phyloP scores from a whole-genome alignment of 805 yeast genomes.

The Scheffersomyces coipomensis region DNA sequence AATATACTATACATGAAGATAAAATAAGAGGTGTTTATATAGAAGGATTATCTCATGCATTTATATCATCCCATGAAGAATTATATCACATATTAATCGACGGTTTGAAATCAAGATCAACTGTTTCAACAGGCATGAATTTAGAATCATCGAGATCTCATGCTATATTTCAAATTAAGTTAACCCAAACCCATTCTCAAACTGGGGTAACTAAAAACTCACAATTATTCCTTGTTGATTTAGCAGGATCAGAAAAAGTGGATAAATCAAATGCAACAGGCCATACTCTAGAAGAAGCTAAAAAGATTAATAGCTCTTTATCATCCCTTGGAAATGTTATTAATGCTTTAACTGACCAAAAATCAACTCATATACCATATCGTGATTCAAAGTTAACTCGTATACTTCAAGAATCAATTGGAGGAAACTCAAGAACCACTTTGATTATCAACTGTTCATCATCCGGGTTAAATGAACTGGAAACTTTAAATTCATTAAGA shows the following conservation, averaged over 20 bases:
- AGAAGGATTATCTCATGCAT: conserved; percentile 62
- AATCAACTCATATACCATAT: conserved; percentile 76
- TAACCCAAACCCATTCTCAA: conserved; percentile 56
- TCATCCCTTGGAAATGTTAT: conserved; percentile 81
- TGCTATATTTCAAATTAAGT: conserved; percentile 67
- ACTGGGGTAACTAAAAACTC: conserved; percentile 63
- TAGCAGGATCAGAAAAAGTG: conserved; percentile 85
- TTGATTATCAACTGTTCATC: conserved; percentile 87
- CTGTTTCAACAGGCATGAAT: conserved; percentile 67
- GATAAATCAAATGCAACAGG: conserved; percentile 76
- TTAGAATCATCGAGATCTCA: conserved; percentile 76
- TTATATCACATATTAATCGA: conserved; percentile 54
- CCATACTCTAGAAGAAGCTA: conserved; percentile 75
- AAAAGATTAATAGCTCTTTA: conserved; percentile 76
- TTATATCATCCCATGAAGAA: conserved; percentile 59
- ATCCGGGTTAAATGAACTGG: conserved; percentile 69
- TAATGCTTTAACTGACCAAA: conserved; percentile 70
- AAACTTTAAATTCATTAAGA: conserved; percentile 79
- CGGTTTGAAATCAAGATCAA: conserved; percentile 58
- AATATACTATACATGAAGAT: conserved; percentile 62
- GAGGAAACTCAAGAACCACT: conserved; percentile 85
- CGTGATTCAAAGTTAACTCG: conserved; percentile 79
- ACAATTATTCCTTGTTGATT: conserved; percentile 71
- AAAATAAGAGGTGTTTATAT: conserved; percentile 65
- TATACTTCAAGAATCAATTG: conserved; percentile 74